Conservation (phyloP, 1,139 yeast genomes). For the Candida sp. region DNA sequence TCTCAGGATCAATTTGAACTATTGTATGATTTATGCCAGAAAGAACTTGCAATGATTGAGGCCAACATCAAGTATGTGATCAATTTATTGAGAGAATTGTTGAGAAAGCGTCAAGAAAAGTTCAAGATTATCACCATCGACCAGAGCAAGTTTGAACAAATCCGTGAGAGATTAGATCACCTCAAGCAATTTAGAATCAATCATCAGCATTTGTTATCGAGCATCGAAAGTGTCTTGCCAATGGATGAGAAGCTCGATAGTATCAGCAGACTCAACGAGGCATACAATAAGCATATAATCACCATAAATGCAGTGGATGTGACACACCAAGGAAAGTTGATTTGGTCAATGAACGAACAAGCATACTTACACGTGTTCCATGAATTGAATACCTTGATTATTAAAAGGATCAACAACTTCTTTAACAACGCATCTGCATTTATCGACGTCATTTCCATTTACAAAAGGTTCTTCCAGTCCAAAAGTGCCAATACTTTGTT, state of each 20-base stretch:
- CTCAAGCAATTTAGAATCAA: slow-evolving; percentile 51
- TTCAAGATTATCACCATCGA: slow-evolving; percentile 68
- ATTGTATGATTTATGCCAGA: slow-evolving; percentile 19
- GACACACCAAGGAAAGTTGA: slow-evolving; percentile 34
- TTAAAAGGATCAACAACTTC: slow-evolving; percentile 25
- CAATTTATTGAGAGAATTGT: slow-evolving; percentile 69
- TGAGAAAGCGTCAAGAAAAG: slow-evolving; percentile 76
- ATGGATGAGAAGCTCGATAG: slow-evolving; percentile 17
- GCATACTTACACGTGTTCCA: slow-evolving; percentile 27
- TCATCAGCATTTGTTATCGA: slow-evolving; percentile 59
- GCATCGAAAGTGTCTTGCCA: slow-evolving; percentile 30
- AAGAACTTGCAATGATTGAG: slow-evolving; percentile 32
- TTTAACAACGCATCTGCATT: slow-evolving; percentile 32
- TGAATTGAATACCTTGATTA: slow-evolving; percentile 24
- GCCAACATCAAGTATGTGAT: slow-evolving; percentile 39
- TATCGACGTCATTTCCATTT: slow-evolving; percentile 33
- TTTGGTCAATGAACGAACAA: slow-evolving; percentile 36
- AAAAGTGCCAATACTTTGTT: slow-evolving; percentile 22
- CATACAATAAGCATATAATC: slow-evolving; percentile 33
- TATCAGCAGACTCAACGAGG: slow-evolving; percentile 28
- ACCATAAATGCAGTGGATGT: slow-evolving; percentile 36
- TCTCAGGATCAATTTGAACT: slow-evolving; percentile 25
- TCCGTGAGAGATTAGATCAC: slow-evolving; percentile 52
- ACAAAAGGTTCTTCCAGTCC: slow-evolving; percentile 21
- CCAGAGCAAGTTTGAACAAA: slow-evolving; percentile 41